Percentiles rank a stretch among this genome's conserved stretches.
Conservation (phyloP, 192 early-diverging fungal species). For the Piromyces finnis region DNA sequence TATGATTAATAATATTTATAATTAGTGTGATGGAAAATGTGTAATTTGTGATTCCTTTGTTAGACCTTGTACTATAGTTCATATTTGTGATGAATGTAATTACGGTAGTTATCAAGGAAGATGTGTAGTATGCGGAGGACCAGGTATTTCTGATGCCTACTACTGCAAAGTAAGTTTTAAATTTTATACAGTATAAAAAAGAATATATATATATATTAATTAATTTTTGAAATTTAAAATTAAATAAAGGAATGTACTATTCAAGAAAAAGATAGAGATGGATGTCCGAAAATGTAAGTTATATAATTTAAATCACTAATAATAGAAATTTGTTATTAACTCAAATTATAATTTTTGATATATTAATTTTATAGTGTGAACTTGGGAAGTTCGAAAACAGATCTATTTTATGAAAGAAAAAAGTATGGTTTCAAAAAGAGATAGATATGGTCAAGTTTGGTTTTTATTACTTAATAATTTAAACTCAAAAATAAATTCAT, state of each 20-base stretch:
- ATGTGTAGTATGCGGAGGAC: slow-evolving; percentile 77
- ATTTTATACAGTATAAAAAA: too few relatives aligned
- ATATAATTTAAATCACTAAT: too few relatives aligned
- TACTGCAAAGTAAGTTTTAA: slow-evolving; percentile 52
- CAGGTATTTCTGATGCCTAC: slow-evolving; percentile 81
- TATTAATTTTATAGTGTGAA: slow-evolving; percentile 35
- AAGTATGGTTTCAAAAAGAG: too few relatives aligned
- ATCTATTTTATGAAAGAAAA: slow-evolving; percentile 83
- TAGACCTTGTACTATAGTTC: slow-evolving; percentile 68
- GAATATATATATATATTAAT: too few relatives aligned
- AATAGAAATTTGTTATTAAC: too few relatives aligned
- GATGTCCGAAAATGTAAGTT: slow-evolving; percentile 72
- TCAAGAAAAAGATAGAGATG: slow-evolving; percentile 89
- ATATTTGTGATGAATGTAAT: slow-evolving; percentile 93
- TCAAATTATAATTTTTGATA: too few relatives aligned
- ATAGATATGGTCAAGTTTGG: too few relatives aligned
- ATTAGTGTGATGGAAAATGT: slow-evolving; percentile 71
- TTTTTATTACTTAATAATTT: too few relatives aligned
- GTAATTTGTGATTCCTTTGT: slow-evolving; percentile 95
- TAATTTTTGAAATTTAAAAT: too few relatives aligned
- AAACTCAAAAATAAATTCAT: too few relatives aligned
- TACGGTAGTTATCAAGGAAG: slow-evolving; percentile 78
- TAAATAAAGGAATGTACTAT: slow-evolving; percentile 47
- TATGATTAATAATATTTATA: too few relatives aligned
- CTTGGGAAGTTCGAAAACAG: slow-evolving; percentile 75